Conservation (phyloP, 805 yeast species). For the Hanseniaspora clermontiae region DNA sequence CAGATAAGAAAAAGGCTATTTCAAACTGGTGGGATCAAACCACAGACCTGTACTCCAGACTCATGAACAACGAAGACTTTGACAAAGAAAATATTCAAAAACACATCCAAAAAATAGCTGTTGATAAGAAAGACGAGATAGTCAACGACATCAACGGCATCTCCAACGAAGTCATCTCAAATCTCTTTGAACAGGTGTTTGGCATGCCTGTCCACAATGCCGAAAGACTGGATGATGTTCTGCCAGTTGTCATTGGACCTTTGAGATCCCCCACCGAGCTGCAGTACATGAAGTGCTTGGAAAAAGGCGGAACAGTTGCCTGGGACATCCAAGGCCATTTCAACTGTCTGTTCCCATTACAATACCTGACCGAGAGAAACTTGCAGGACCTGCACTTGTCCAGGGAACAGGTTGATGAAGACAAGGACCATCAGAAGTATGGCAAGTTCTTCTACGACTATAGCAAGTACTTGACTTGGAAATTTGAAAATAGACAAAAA, state of each 20-base stretch:
- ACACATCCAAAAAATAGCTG: conserved; percentile 1
- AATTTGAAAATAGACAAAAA: conserved; percentile 22
- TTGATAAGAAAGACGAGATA: conserved; percentile 9
- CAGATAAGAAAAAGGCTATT: conserved; percentile 3
- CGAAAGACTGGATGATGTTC: not conserved
- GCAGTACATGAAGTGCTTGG: conserved; percentile 51
- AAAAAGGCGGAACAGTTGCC: conserved; percentile 52
- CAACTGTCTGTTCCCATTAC: conserved; percentile 76
- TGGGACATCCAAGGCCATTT: conserved; percentile 84
- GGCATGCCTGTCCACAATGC: conserved; percentile 5
- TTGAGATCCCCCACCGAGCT: conserved; percentile 36
- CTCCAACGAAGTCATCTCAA: conserved; percentile 7
- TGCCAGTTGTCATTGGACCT: conserved; percentile 7
- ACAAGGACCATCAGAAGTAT: conserved; percentile 30
- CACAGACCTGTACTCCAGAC: conserved; percentile 3
- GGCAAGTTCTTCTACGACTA: conserved; percentile 56
- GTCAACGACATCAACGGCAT: conserved; percentile 6
- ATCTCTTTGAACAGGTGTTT: conserved; percentile 10
- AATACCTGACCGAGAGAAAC: conserved; percentile 27
- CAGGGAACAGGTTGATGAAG: conserved; percentile 46
- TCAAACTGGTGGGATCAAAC: conserved; percentile 14
- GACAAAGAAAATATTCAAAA: conserved; percentile 5
- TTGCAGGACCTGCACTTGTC: conserved; percentile 31
- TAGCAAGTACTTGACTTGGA: conserved; percentile 58
- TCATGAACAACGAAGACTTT: conserved; percentile 1